Evolutionary conservation across 176 grass and related monocot genomes (phyloP).

Genomic region (Oryza brachyantha): DNA sequence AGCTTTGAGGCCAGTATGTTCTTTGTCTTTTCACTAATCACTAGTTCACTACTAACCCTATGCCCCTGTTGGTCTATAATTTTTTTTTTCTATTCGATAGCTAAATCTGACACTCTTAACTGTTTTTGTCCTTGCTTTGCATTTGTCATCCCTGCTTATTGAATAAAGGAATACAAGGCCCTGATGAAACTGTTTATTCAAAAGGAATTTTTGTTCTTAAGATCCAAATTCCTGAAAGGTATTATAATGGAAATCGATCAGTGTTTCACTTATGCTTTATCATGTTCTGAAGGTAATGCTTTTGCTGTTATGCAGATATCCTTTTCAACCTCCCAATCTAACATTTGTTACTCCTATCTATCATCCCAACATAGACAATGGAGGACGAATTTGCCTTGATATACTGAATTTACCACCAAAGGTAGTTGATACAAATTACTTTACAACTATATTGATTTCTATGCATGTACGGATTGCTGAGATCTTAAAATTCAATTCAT

Average conservation of each 20-base stretch:
- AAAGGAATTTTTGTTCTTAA: slow-evolving; percentile 78
- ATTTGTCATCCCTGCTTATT: slow-evolving; percentile 7
- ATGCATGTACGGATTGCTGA: background rate
- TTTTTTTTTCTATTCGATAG: background rate
- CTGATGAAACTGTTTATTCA: slow-evolving; percentile 70
- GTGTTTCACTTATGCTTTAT: slow-evolving; percentile 3
- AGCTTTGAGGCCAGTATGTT: slow-evolving; percentile 69
- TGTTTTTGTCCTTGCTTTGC: background rate
- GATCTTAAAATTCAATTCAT: background rate
- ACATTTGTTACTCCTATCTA: slow-evolving; percentile 92
- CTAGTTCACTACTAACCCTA: background rate
- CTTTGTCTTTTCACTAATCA: slow-evolving; percentile 6
- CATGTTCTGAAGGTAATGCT: slow-evolving; percentile 11
- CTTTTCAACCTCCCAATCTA: slow-evolving; percentile 86
- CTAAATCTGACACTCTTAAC: slow-evolving; percentile 4
- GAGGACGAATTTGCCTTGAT: slow-evolving; percentile 89
- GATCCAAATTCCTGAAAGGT: slow-evolving; percentile 93
- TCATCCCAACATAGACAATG: slow-evolving; percentile 96
- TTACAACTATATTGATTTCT: background rate
- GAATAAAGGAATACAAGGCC: slow-evolving; percentile 65
- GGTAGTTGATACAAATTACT: slow-evolving; percentile 35
- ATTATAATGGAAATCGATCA: background rate
- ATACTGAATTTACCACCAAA: slow-evolving; percentile 96
- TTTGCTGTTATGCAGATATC: slow-evolving; percentile 64
- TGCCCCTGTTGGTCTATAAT: background rate